Percentiles rank a stretch among this genome's conserved stretches.
These are phyloP conservation scores for Boletus bicolor DNA, from an alignment of 768 basidiomycete species.

Conservation along the genomic window DNA sequence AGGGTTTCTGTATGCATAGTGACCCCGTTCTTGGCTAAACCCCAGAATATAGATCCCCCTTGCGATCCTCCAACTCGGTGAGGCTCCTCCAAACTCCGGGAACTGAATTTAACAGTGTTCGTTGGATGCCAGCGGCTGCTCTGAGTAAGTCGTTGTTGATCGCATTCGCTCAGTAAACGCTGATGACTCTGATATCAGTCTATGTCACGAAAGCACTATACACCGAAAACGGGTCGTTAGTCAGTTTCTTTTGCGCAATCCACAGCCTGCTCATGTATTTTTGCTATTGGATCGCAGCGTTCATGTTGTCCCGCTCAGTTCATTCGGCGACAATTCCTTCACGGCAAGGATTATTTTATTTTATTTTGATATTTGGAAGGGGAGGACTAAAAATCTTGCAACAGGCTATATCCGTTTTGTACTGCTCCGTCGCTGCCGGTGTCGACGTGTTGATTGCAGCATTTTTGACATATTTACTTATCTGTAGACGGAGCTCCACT, in stretches of 20 bases:
- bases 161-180: background rate
- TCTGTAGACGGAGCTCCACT: background rate
- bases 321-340: background rate
- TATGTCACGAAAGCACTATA: background rate
- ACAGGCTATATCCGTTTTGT: background rate
- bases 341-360: background rate
- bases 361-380: background rate
- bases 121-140: background rate
- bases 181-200: background rate
- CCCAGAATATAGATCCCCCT: background rate
- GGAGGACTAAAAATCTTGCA: background rate
- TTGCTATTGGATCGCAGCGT: background rate
- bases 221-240: background rate
- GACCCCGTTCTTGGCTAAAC: background rate
- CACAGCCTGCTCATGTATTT: background rate
- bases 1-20: background rate
- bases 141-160: background rate
- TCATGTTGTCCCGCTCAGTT: background rate
- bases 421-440: background rate
- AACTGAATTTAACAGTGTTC: background rate
- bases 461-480: background rate
- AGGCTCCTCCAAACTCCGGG: background rate
- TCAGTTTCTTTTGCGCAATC: background rate
- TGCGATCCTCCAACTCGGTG: background rate
- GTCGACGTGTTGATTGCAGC: background rate